phyloP scores from a whole-genome alignment of 2,329 filamentous ascomycete species.

The Catunica adiposa region DNA sequence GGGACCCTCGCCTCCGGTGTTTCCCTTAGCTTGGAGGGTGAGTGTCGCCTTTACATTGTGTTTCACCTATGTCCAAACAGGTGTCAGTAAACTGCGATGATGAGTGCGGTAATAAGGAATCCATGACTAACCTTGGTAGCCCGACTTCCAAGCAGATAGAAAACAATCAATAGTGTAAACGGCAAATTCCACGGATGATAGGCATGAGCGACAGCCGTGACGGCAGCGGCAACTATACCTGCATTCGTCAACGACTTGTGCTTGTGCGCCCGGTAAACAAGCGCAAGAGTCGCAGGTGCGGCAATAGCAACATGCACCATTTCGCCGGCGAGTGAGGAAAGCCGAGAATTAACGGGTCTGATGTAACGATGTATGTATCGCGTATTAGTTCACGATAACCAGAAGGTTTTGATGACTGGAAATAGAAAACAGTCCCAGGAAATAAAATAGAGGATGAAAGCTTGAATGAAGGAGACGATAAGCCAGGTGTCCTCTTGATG shows the following conservation, averaged over 20 bases:
- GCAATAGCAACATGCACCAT: constrained; percentile 42
- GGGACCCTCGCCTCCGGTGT: constrained; percentile 61
- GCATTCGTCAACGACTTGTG: constrained; percentile 62
- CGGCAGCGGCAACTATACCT: constrained; percentile 53
- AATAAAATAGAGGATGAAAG: no score
- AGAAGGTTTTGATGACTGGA: no score
- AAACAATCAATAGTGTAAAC: constrained; percentile 66
- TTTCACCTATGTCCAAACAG: constrained; percentile 45
- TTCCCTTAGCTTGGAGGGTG: constrained; percentile 60
- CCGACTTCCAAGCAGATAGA: constrained; percentile 71
- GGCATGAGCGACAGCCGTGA: constrained; percentile 67
- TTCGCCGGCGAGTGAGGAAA: background rate
- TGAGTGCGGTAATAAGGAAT: no score
- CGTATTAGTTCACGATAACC: no score
- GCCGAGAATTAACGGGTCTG: background rate
- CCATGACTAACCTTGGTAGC: constrained; percentile 45
- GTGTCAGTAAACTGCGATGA: background rate
- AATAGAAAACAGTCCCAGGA: no score
- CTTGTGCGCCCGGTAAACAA: constrained; percentile 51
- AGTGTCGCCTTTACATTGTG: constrained; percentile 68
- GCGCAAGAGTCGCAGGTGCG: constrained; percentile 38
- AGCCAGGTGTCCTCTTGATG: no score
- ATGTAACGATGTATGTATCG: no score
- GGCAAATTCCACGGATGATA: constrained; percentile 89
- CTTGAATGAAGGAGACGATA: no score